These are phyloP conservation scores for Colletotrichum noveboracense DNA, from an alignment of 2,329 filamentous ascomycete genomes.

Conservation along the genomic window DNA sequence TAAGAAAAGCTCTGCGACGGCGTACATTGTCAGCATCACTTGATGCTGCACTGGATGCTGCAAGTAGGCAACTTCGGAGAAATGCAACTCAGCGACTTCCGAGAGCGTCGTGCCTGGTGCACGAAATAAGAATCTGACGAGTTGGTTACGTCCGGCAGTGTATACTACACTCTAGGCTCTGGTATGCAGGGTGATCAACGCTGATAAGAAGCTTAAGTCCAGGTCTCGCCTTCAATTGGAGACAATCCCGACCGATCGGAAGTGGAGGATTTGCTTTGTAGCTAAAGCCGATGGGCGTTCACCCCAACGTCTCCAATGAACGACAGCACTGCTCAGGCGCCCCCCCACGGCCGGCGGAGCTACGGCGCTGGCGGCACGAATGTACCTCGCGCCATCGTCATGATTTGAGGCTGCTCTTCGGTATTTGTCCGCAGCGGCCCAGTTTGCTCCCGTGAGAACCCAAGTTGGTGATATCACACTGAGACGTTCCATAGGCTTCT, in stretches of 20 bases:
- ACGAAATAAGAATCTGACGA: background rate
- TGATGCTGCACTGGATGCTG: background rate
- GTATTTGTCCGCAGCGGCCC: background rate
- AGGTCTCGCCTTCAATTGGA: background rate
- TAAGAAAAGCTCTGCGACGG: background rate
- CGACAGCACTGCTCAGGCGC: background rate
- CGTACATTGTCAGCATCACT: background rate
- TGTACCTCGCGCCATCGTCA: background rate
- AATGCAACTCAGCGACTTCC: background rate
- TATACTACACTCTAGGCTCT: background rate
- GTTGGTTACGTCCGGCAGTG: background rate
- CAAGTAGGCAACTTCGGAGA: background rate
- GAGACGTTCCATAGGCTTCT: background rate
- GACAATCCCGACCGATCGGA: slow-evolving; percentile 9
- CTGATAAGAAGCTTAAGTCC: background rate
- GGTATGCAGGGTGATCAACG: background rate
- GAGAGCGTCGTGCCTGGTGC: background rate
- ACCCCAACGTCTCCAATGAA: background rate
- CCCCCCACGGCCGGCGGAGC: background rate
- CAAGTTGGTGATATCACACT: background rate
- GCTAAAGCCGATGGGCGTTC: slow-evolving; percentile 5
- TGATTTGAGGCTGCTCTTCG: background rate
- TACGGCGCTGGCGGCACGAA: background rate
- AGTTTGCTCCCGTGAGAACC: background rate
- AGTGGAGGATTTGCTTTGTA: background rate